phyloP scores from a whole-genome alignment of 2,329 filamentous ascomycete genomes.

The Podosphaera fusca region DNA sequence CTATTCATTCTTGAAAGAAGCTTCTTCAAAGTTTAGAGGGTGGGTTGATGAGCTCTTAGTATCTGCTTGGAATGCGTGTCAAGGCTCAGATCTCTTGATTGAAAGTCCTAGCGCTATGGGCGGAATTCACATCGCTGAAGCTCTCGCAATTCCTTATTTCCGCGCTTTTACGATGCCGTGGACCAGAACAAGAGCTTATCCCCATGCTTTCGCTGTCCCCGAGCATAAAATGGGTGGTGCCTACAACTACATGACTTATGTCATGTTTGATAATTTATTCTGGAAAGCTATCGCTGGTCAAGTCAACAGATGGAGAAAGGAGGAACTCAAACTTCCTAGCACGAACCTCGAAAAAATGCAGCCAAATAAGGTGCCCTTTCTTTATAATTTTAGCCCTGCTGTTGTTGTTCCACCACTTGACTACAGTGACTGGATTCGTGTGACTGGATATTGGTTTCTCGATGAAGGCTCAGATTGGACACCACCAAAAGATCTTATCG shows the following conservation, averaged over 20 bases:
- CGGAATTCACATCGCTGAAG: conserved; percentile 91
- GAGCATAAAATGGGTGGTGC: conserved; percentile 85
- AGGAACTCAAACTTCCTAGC: conserved; percentile 50
- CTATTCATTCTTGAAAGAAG: conserved; percentile 68
- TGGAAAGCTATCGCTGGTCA: conserved; percentile 86
- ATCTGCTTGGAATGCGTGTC: conserved; percentile 63
- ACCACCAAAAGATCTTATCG: conserved; percentile 50
- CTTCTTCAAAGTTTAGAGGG: conserved; percentile 67
- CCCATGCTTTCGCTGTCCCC: conserved; percentile 84
- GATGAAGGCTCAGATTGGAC: conserved; percentile 49
- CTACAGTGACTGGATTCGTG: conserved; percentile 91
- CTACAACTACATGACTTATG: conserved; percentile 88
- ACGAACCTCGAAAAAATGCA: conserved; percentile 82
- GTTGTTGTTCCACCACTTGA: conserved; percentile 89
- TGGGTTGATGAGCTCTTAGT: conserved; percentile 80
- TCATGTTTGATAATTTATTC: conserved; percentile 91
- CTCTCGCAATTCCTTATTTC: conserved; percentile 82
- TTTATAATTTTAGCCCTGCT: conserved; percentile 89
- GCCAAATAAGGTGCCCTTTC: conserved; percentile 88
- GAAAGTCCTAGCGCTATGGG: conserved; percentile 95
- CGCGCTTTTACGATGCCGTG: conserved; percentile 97
- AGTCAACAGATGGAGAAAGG: conserved; percentile 80
- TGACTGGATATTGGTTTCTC: conserved; percentile 96
- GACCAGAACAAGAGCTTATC: conserved; percentile 87
- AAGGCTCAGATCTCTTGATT: conserved; percentile 73